These are phyloP conservation scores for Aphanomyces stellatus DNA, from an alignment of 352 stramenopile genomes.

Conservation along the genomic window DNA sequence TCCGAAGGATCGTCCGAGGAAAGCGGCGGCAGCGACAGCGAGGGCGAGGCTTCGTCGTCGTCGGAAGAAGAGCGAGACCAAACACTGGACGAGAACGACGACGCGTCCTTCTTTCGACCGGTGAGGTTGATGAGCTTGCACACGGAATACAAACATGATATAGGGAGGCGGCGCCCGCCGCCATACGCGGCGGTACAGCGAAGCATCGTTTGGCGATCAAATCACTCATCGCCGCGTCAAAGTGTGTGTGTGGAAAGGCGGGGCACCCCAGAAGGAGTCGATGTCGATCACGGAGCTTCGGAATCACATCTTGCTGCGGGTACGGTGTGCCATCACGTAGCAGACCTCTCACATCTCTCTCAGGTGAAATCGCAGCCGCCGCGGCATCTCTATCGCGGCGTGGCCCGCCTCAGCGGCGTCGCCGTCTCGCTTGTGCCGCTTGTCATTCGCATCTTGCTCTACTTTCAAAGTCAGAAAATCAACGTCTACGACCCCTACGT, in stretches of 20 bases:
- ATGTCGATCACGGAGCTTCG: constrained; percentile 77
- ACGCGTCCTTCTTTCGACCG: not conserved
- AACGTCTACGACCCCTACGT: constrained; percentile 15
- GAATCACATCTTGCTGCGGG: constrained; percentile 69
- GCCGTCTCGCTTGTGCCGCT: constrained; percentile 54
- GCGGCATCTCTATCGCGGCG: constrained; percentile 58
- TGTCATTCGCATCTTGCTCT: constrained; percentile 37
- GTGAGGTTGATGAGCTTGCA: not conserved
- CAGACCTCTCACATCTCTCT: not conserved
- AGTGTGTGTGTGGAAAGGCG: constrained; percentile 71
- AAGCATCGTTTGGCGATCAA: constrained; percentile 27
- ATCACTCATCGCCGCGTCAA: constrained; percentile 58
- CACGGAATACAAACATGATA: no score
- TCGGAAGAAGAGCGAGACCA: constrained; percentile 1
- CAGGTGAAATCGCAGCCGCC: constrained; percentile 65
- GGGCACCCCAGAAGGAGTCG: constrained; percentile 50
- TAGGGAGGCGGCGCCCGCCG: no score
- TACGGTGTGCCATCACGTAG: constrained; percentile 24
- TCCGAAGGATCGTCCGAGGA: constrained; percentile 17
- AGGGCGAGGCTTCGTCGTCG: constrained; percentile 10
- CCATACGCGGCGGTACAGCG: constrained; percentile 12
- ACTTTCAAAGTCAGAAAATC: constrained; percentile 38
- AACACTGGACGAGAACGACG: not conserved
- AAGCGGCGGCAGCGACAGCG: constrained; percentile 18
- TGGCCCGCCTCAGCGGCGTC: constrained; percentile 45